phyloP scores from a whole-genome alignment of 768 basidiomycete species.

The Tylopilus felleus region DNA sequence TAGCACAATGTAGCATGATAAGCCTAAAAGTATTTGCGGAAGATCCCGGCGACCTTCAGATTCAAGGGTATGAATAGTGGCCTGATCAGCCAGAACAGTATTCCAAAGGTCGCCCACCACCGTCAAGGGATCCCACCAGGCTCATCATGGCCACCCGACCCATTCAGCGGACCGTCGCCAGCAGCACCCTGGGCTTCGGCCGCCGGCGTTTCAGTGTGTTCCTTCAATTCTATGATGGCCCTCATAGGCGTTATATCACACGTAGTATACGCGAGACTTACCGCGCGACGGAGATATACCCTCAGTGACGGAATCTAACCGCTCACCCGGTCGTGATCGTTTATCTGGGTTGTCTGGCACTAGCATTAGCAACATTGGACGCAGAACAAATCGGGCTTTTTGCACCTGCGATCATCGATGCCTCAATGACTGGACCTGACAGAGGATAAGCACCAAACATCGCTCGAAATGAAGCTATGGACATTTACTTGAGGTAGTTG shows the following conservation, averaged over 20 bases:
- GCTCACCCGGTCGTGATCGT: not conserved
- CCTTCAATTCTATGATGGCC: slow-evolving; percentile 15
- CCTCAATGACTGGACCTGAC: slow-evolving; percentile 25
- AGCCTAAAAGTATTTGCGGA: slow-evolving; percentile 40
- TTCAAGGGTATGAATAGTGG: slow-evolving; percentile 40
- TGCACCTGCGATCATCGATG: slow-evolving; percentile 18
- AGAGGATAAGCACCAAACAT: slow-evolving; percentile 7
- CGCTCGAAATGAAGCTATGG: not conserved
- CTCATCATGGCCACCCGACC: slow-evolving; percentile 13
- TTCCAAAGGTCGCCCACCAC: slow-evolving; percentile 49
- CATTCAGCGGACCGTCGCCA: slow-evolving; percentile 6
- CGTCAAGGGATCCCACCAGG: slow-evolving; percentile 37
- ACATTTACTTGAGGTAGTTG: slow-evolving; percentile 25
- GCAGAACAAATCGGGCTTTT: not conserved
- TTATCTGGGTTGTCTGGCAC: slow-evolving; percentile 12
- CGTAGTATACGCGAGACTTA: slow-evolving; percentile 7
- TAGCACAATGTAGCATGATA: slow-evolving; percentile 17
- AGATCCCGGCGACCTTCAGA: slow-evolving; percentile 48
- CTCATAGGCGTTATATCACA: slow-evolving; percentile 7
- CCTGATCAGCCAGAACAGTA: slow-evolving; percentile 40
- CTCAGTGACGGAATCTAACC: not conserved
- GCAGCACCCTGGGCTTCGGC: not conserved
- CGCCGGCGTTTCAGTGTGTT: not conserved
- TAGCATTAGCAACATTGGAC: slow-evolving; percentile 10
- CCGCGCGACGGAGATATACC: slow-evolving; percentile 6